phyloP scores from a whole-genome alignment of 805 yeast species.

The Candida mattraensis region DNA sequence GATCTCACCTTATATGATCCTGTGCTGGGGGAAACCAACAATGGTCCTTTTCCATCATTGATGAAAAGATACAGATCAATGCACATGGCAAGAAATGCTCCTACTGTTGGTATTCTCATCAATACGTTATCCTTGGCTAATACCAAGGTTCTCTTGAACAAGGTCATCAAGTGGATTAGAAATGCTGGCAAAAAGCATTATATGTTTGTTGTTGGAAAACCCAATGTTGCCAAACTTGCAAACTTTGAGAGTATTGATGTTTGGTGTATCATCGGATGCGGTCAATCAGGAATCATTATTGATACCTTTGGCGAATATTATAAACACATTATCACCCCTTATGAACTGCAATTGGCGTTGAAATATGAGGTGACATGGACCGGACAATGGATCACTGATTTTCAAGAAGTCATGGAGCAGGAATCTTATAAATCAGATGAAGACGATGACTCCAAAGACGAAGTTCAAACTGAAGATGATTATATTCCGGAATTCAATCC shows the following conservation, averaged over 20 bases:
- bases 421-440: conserved; percentile 36
- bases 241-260: conserved; percentile 92
- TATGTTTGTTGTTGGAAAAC: conserved; percentile 95
- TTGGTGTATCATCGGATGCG: conserved; percentile 95
- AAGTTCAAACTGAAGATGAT: conserved; percentile 32
- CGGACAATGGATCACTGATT: conserved; percentile 89
- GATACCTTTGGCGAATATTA: conserved; percentile 78
- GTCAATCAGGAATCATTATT: conserved; percentile 86
- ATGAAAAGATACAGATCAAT: conserved; percentile 82
- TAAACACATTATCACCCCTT: conserved; percentile 92
- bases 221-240: conserved; percentile 95
- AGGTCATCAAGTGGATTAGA: conserved; percentile 58
- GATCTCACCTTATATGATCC: conserved; percentile 54
- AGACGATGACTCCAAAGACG: conserved; percentile 21
- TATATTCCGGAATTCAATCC: conserved; percentile 85
- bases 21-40: conserved; percentile 26
- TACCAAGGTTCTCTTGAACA: conserved; percentile 65
- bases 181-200: conserved; percentile 88
- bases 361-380: conserved; percentile 81
- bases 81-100: conserved; percentile 88
- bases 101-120: conserved; percentile 87
- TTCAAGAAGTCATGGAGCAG: conserved; percentile 49
- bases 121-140: conserved; percentile 83
- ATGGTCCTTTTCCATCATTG: conserved; percentile 75
- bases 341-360: conserved; percentile 81